These are phyloP conservation scores for Penicillium sp. DNA, from an alignment of 2,329 filamentous ascomycete genomes.

Conservation along the genomic window DNA sequence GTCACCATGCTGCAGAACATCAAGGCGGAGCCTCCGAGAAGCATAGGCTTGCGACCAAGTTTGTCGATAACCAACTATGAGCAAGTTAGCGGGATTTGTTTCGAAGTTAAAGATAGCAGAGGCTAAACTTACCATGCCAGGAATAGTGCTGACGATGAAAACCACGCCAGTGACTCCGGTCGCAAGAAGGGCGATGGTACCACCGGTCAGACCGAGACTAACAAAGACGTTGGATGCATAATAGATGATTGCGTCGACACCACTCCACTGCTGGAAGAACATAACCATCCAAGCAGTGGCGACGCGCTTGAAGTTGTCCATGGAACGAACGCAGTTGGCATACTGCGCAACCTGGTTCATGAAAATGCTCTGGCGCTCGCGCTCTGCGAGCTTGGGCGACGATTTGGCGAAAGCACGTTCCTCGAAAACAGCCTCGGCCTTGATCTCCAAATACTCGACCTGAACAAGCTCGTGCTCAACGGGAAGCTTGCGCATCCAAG, in stretches of 20 bases:
- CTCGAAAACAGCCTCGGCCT: constrained; percentile 52
- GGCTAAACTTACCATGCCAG: constrained; percentile 30
- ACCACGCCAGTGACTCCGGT: constrained; percentile 41
- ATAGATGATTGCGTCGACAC: constrained; percentile 53
- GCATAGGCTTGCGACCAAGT: constrained; percentile 35
- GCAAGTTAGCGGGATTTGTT: constrained; percentile 14
- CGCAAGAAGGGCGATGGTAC: constrained; percentile 37
- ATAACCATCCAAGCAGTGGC: constrained; percentile 50
- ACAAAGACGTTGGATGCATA: constrained; percentile 43
- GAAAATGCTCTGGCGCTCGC: constrained; percentile 46
- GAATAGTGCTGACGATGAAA: constrained; percentile 36
- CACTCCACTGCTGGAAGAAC: constrained; percentile 55
- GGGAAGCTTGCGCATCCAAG: constrained; percentile 35
- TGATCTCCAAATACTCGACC: constrained; percentile 54
- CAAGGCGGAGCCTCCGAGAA: constrained; percentile 27
- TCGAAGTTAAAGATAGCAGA: neutral
- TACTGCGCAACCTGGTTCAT: constrained; percentile 56
- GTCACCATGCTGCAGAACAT: constrained; percentile 33
- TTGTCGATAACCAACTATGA: constrained; percentile 32
- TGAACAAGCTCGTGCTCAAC: constrained; percentile 44
- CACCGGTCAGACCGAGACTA: constrained; percentile 38
- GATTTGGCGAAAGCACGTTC: constrained; percentile 47
- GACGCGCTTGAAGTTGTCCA: constrained; percentile 57
- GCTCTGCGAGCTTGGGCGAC: constrained; percentile 46
- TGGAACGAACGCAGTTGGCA: constrained; percentile 51